These are phyloP conservation scores for Dittrichia graveolens DNA, from an alignment of 129 eudicot species.

Conservation along the genomic window DNA sequence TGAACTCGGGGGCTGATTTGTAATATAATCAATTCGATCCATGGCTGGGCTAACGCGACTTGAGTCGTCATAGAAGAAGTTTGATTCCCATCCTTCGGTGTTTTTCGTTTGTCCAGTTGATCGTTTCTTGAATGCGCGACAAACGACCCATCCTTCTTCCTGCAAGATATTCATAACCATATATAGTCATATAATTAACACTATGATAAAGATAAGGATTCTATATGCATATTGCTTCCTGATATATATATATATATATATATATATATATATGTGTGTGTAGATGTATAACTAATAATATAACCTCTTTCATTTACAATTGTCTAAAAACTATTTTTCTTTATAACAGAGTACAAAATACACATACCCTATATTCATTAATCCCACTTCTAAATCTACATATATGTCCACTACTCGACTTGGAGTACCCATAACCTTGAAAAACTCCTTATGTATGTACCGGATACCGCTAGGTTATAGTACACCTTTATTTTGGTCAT, in stretches of 20 bases:
- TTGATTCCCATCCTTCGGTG: conserved; percentile 66
- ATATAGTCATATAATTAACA: background rate
- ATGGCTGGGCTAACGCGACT: conserved; percentile 49
- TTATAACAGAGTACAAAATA: no score
- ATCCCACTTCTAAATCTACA: no score
- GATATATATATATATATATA: no score
- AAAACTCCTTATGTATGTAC: no score
- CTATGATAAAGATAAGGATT: background rate
- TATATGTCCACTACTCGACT: no score
- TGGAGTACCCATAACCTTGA: no score
- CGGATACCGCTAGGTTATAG: no score
- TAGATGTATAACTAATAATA: no score
- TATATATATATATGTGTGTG: no score
- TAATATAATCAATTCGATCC: conserved; percentile 44
- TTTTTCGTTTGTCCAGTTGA: conserved; percentile 59
- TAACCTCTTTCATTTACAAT: background rate
- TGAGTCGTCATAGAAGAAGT: conserved; percentile 56
- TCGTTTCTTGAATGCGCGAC: conserved; percentile 92
- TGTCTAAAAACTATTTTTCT: no score
- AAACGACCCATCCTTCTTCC: conserved; percentile 99
- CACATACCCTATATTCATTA: no score
- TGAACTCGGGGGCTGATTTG: conserved; percentile 46
- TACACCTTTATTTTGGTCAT: no score
- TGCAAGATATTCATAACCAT: conserved; percentile 30
- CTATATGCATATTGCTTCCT: background rate